Conservation (phyloP, 2,329 filamentous ascomycete species). For the Teratosphaeria zuluensis region DNA sequence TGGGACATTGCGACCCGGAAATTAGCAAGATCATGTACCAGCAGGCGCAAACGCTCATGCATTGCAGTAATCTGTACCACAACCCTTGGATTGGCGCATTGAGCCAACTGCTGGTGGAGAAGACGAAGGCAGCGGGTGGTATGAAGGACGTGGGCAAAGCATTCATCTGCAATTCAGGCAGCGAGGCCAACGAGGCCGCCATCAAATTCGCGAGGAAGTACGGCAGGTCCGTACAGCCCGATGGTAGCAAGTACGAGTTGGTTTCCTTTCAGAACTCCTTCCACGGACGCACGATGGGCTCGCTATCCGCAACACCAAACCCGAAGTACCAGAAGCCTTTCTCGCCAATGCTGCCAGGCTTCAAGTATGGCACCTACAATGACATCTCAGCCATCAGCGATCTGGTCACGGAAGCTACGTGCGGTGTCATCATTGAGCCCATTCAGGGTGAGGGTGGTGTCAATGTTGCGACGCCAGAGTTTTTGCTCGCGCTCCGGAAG, state of each 20-base stretch:
- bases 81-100: conserved; percentile 91
- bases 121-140: conserved; percentile 66
- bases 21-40: conserved; percentile 65
- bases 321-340: conserved; percentile 97
- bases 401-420: conserved; percentile 75
- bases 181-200: conserved; percentile 94
- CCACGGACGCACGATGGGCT: conserved; percentile 93
- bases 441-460: conserved; percentile 97
- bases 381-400: conserved; percentile 61
- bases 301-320: conserved; percentile 90
- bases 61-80: conserved; percentile 93
- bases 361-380: conserved; percentile 78
- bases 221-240: conserved; percentile 48
- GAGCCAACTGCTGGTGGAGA: conserved; percentile 73
- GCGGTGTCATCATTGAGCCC: conserved; percentile 90
- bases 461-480: conserved; percentile 71
- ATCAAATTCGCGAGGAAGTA: conserved; percentile 95
- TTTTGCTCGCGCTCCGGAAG: conserved; percentile 71
- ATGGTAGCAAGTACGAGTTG: conserved; percentile 60
- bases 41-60: conserved; percentile 60
- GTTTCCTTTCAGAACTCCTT: conserved; percentile 89
- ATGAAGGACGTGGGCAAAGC: conserved; percentile 74
- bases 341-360: conserved; percentile 88
- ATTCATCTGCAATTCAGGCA: conserved; percentile 93
- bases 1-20: conserved; percentile 82